These are phyloP conservation scores for Nicotiana obtusifolia DNA, from an alignment of 257 asterid genomes.

Conservation along the genomic window DNA sequence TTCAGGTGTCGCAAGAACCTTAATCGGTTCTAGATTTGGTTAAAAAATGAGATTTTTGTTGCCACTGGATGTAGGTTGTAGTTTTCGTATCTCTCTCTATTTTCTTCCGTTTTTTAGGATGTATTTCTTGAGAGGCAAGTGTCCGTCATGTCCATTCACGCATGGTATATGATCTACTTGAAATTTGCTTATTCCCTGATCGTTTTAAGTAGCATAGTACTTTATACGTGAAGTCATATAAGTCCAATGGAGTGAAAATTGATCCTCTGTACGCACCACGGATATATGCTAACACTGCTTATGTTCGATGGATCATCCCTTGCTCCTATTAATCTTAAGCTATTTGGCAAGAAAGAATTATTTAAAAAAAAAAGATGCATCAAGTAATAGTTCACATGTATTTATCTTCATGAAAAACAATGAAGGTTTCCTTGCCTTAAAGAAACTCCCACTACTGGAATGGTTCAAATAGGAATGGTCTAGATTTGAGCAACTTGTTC, in stretches of 20 bases:
- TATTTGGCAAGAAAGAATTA: neutral
- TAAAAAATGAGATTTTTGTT: neutral
- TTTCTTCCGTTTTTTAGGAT: conserved; percentile 1
- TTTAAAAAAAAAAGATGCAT: neutral
- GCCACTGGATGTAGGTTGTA: neutral
- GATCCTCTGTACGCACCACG: neutral
- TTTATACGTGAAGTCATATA: neutral
- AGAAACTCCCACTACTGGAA: neutral
- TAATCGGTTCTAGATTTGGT: conserved; percentile 15
- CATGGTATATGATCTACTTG: neutral
- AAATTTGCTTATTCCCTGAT: neutral
- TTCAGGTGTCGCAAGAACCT: conserved; percentile 56
- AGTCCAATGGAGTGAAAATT: neutral
- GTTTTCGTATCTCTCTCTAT: neutral
- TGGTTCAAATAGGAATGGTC: too few relatives aligned
- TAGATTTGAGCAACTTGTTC: too few relatives aligned
- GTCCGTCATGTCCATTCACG: neutral
- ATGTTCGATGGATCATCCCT: neutral
- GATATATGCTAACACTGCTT: neutral
- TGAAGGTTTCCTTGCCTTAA: neutral
- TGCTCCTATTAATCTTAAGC: neutral
- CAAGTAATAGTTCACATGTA: neutral
- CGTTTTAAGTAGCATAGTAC: neutral
- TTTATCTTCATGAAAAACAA: neutral
- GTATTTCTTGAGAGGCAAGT: neutral